Base-by-base conservation (phyloP, 345 rosid genomes). In the Cochlearia excelsa region DNA sequence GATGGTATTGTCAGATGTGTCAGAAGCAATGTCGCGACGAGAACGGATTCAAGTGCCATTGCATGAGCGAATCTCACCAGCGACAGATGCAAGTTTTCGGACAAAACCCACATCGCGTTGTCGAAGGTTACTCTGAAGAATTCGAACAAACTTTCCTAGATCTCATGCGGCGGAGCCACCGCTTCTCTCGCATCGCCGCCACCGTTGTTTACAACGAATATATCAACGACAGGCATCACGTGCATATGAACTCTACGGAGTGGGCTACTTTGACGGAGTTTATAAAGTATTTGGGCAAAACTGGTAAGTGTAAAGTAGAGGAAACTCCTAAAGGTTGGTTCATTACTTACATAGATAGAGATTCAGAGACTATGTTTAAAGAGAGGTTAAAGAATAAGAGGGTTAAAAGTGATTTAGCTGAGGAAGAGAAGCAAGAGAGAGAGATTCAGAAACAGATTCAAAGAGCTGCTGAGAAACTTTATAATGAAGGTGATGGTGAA, bases 1-100 rank as follows among this genome's bases (percentile, higher is more conserved):
- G 99, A 44, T 93, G 99, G 99, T 93, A 93, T 39, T 93, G 95
- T 54, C 99, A 93, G 77, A 93, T 93, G 99, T 87, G 97, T 68
- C 90, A 89, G 78, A 93, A 93, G 72, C 97, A 89, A 56, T 93
- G 99, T 73, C 81, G 95, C 1, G 97, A 89, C 65, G 99, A 93
- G 83, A 93, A 89, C 59, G 97, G 99, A 1, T 93, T 93, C 87
- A 89, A 93, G 67, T 93, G 97, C 76, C 99, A 93, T 58, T 89
- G 99, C 63, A 87, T 93, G 95, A 85, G 90, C 78, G 99, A 93
- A 70, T 75, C 84, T 70, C 97, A 89, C 74, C 99, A 93, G 66
- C 83, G 97, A 0, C 99, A 89, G 82, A 93, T 93, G 99, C 85
- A 83, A 46, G 72, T 89, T 34, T 93, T 86, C 16, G 97, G 97